phyloP scores from a whole-genome alignment of 2,329 filamentous ascomycete genomes.

The Phyllosticta capitalensis region DNA sequence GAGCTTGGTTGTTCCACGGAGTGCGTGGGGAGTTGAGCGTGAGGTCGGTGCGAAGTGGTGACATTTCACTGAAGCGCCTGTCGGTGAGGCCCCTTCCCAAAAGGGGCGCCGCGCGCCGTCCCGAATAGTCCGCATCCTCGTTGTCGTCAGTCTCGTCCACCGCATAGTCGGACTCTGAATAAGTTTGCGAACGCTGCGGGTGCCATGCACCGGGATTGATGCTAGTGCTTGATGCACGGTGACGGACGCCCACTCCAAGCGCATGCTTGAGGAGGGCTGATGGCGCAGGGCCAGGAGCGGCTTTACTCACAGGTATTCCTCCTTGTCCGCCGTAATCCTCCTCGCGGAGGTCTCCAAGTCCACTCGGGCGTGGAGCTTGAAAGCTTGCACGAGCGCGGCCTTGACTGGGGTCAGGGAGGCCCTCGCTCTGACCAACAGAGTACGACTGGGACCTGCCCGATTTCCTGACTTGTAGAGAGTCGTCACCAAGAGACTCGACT shows the following conservation, averaged over 20 bases:
- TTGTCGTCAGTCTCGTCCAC: conserved; percentile 61
- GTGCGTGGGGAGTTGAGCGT: conserved; percentile 34
- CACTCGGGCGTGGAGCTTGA: conserved; percentile 61
- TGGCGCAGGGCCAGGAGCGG: background rate
- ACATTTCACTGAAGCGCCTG: conserved; percentile 21
- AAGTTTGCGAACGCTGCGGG: conserved; percentile 14
- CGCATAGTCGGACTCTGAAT: conserved; percentile 54
- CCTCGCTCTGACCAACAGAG: conserved; percentile 82
- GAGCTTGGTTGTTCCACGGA: conserved; percentile 55
- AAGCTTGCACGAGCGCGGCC: conserved; percentile 34
- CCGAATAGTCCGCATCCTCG: conserved; percentile 16
- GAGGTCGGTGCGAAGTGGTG: conserved; percentile 25
- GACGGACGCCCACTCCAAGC: background rate
- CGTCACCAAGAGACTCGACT: conserved; percentile 1
- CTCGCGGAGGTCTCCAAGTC: conserved; percentile 52
- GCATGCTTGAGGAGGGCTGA: conserved; percentile 11
- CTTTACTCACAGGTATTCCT: conserved; percentile 5
- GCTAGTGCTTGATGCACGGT: conserved; percentile 8
- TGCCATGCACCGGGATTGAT: conserved; percentile 14
- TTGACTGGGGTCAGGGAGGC: background rate
- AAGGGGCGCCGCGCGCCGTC: background rate
- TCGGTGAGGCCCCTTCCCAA: conserved; percentile 3
- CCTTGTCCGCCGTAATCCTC: conserved; percentile 18
- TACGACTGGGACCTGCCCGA: conserved; percentile 94
- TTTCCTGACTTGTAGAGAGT: conserved; percentile 39